phyloP scores from a whole-genome alignment of 345 rosid genomes.

The Cardamine occulta region DNA sequence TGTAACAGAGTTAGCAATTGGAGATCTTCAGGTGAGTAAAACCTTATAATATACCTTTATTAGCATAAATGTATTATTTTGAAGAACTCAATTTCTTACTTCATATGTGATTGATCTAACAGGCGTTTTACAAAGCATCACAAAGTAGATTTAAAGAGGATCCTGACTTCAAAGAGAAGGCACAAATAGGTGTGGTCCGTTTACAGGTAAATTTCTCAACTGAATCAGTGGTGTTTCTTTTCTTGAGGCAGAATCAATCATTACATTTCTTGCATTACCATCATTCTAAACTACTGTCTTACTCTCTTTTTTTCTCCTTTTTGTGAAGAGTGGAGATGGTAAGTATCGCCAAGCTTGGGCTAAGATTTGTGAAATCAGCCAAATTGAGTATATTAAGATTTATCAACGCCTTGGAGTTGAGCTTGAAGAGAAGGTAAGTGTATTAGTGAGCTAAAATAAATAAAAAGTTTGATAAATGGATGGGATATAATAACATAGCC shows the following conservation, averaged over 20 bases:
- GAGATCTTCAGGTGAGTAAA: slow-evolving; percentile 66
- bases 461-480: too few relatives aligned
- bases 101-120: not conserved
- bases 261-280: not conserved
- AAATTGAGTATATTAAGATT: slow-evolving; percentile 21
- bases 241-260: not conserved
- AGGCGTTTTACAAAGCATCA: not conserved
- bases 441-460: too few relatives aligned
- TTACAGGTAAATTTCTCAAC: not conserved
- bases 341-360: slow-evolving; percentile 50
- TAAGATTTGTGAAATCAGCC: too few relatives aligned
- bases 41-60: not conserved
- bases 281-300: slow-evolving; percentile 21
- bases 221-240: not conserved
- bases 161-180: not conserved
- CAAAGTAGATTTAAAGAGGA: not conserved
- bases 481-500: too few relatives aligned
- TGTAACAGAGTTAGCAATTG: slow-evolving; percentile 65
- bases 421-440: too few relatives aligned
- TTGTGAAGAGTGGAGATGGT: slow-evolving; percentile 63
- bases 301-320: not conserved
- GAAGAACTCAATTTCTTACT: not conserved
- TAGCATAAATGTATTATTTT: not conserved
- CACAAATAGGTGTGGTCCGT: not conserved
- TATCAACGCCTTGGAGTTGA: too few relatives aligned